A percentile compares a stretch with the other conserved stretches of the same genome.
phyloP scores from a whole-genome alignment of 164 flowering plant genomes.

The Magnolia kwangsiensis region DNA sequence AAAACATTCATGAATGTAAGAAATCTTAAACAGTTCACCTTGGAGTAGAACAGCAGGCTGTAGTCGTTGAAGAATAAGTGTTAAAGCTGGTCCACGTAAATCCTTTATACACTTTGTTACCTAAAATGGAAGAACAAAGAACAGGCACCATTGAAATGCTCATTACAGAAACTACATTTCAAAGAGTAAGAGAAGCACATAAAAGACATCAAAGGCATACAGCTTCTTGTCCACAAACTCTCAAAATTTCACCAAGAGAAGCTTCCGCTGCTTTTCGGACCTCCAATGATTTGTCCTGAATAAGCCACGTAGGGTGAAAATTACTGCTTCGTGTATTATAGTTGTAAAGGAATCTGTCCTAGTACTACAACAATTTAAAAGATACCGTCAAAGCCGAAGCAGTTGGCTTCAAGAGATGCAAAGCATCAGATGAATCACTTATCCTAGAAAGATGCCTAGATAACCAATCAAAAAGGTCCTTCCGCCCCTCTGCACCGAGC shows the following conservation, averaged over 20 bases:
- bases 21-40: constrained; percentile 35
- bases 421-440: constrained; percentile 69
- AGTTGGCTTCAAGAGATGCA: constrained; percentile 72
- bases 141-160: not conserved
- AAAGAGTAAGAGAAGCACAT: not conserved
- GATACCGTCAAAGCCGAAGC: constrained; percentile 74
- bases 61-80: constrained; percentile 65
- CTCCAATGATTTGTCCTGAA: constrained; percentile 92
- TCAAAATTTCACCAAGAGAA: constrained; percentile 71
- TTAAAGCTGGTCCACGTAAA: constrained; percentile 76
- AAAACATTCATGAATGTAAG: not conserved
- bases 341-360: not conserved
- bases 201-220: constrained; percentile 33
- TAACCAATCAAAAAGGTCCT: constrained; percentile 95
- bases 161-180: not conserved
- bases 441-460: constrained; percentile 69
- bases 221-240: constrained; percentile 74
- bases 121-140: constrained; percentile 25
- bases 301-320: not conserved
- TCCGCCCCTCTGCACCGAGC: constrained; percentile 94
- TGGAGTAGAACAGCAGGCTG: constrained; percentile 57
- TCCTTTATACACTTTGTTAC: constrained; percentile 73
- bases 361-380: not conserved
- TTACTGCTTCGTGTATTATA: not conserved
- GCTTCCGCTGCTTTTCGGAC: constrained; percentile 97